Conservation (phyloP, 768 basidiomycete genomes). For the Roridomyces roridus region DNA sequence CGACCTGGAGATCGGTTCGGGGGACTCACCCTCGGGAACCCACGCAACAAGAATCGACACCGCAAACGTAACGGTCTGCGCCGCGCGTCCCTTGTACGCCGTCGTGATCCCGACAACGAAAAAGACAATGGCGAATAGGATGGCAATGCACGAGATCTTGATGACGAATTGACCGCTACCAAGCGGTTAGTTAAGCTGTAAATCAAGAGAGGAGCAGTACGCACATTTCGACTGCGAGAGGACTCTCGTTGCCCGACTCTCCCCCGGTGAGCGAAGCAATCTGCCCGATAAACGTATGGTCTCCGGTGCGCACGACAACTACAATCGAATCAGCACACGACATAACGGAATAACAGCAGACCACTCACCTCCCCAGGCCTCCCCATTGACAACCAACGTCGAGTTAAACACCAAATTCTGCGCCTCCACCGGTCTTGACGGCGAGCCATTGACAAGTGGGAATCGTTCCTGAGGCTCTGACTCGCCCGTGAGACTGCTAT, state of each 20-base stretch:
- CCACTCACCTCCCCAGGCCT: slow-evolving; percentile 67
- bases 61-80: slow-evolving; percentile 62
- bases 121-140: slow-evolving; percentile 67
- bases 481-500: slow-evolving; percentile 74
- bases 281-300: slow-evolving; percentile 72
- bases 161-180: slow-evolving; percentile 63
- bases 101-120: slow-evolving; percentile 71
- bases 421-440: slow-evolving; percentile 61
- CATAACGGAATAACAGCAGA: not conserved
- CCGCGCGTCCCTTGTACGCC: slow-evolving; percentile 66
- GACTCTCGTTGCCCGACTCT: slow-evolving; percentile 68
- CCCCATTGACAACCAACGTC: slow-evolving; percentile 72
- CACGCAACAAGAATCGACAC: slow-evolving; percentile 59
- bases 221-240: slow-evolving; percentile 71
- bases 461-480: slow-evolving; percentile 71
- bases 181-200: slow-evolving; percentile 9
- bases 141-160: slow-evolving; percentile 65
- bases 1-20: too few species aligned
- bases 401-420: slow-evolving; percentile 78
- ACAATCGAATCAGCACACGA: slow-evolving; percentile 3
- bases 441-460: slow-evolving; percentile 52
- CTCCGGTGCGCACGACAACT: slow-evolving; percentile 73
- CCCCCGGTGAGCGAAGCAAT: slow-evolving; percentile 71
- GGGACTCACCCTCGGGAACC: slow-evolving; percentile 41
- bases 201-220: slow-evolving; percentile 24